Evolutionary conservation across 805 yeast species (phyloP), one percentile per base, ranked within the genome.

Genomic region (Sporopachydermia quercuum): DNA sequence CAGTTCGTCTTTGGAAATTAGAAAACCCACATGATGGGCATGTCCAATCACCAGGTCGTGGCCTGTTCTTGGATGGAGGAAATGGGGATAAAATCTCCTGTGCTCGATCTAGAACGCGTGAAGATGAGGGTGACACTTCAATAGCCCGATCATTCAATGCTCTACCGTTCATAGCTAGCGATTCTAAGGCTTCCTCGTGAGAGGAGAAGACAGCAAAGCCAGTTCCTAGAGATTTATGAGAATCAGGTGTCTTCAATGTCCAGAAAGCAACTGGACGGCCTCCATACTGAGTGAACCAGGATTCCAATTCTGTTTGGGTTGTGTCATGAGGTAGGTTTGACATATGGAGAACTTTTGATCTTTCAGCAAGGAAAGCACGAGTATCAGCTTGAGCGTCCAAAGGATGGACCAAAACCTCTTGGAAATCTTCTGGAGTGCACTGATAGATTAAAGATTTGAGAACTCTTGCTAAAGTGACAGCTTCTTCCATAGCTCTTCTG

Each of bases 41-140:
- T n/a, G 82, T 83, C 96, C 96, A 87, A 56, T 87, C 96, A 15
- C 96, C 96, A 0, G 96, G 96, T 53, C 96, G 68, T 16, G 95
- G 94, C 50, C 91, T 69, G 58, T 87, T 86, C 48, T 84, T 80
- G 27, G 77, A 71, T 19, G 79, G 75, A 13, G 96, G 94, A 60
- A 87, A 87, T 3, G 93, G 85, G 0, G 83, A 70, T 43, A 87
- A 62, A 35, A 87, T 70, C 34, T 81, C 94, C 48, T 75, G 80
- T 1, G 95, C 94, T 44, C 75, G 70, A 47, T 84, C 95, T 37
- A 87, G 63, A 2, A 87, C 82, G 34, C 70, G 62, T 3, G 78
- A 70, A 35, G 91, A 78, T 1, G 94, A 83, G 1, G 96, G 94
- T 49, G 83, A 89, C 4, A 87, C 79, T 54, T 87, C 95, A 18